phyloP scores from a whole-genome alignment of 306 rosid species.

The Dryas drummondii region DNA sequence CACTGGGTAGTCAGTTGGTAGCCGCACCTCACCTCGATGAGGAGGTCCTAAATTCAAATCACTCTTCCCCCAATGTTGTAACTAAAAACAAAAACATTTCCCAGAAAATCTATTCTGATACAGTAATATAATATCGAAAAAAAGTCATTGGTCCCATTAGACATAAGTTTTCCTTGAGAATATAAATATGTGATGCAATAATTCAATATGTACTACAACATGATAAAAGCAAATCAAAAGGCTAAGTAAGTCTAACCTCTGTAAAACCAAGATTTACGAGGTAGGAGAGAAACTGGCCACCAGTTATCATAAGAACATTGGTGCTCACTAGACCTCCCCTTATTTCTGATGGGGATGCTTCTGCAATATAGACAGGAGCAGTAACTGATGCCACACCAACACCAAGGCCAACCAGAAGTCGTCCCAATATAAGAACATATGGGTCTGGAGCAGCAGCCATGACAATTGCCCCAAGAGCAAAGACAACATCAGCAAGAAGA shows the following conservation, averaged over 20 bases:
- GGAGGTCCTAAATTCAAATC: neutral
- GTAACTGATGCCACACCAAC: constrained; percentile 81
- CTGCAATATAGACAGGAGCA: constrained; percentile 90
- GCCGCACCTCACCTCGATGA: neutral
- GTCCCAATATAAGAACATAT: constrained; percentile 69
- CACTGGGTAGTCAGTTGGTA: neutral
- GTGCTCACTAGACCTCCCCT: constrained; percentile 79
- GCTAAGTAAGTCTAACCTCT: constrained; percentile 44
- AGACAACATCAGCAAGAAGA: constrained; percentile 66
- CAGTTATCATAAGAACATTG: constrained; percentile 80
- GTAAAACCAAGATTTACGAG: constrained; percentile 73
- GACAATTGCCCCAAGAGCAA: constrained; percentile 55
- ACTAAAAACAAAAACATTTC: neutral
- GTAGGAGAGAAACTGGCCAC: constrained; percentile 81
- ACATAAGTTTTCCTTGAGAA: neutral
- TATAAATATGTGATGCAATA: neutral
- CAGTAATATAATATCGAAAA: neutral
- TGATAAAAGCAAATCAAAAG: constrained; percentile 13
- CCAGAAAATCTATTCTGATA: neutral
- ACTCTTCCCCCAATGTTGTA: neutral
- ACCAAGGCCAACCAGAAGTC: constrained; percentile 72
- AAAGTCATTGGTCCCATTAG: neutral
- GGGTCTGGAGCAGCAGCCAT: constrained; percentile 79
- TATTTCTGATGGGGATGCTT: constrained; percentile 88
- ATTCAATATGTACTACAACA: neutral